Evolutionary conservation across 352 stramenopile species (phyloP).

Genomic region (Phytopythium delawarense): DNA sequence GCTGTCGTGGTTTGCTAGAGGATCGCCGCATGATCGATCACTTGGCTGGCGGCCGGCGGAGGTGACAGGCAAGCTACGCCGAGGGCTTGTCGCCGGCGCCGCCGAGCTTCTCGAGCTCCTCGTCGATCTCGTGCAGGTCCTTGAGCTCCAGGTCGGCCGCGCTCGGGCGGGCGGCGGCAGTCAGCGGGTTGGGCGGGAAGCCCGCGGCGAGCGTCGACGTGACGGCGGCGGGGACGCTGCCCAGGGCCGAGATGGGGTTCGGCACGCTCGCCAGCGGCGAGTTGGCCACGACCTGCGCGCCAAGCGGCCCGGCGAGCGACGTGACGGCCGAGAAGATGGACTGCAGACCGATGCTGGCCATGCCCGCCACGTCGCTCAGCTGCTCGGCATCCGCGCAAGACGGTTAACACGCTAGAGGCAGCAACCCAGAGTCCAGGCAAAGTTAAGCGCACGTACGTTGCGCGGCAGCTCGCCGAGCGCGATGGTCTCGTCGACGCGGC

Average conservation of each 20-base stretch:
- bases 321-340: conserved; percentile 71
- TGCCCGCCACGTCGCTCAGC: conserved; percentile 67
- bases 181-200: conserved; percentile 39
- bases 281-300: conserved; percentile 59
- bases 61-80: background rate
- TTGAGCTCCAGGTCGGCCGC: conserved; percentile 39
- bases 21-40: background rate
- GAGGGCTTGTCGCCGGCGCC: conserved; percentile 22
- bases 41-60: background rate
- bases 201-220: conserved; percentile 37
- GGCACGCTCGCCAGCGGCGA: conserved; percentile 63
- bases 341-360: conserved; percentile 77
- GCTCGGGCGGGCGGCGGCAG: background rate
- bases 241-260: conserved; percentile 71
- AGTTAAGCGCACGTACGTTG: conserved; percentile 44
- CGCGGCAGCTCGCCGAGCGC: conserved; percentile 72
- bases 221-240: conserved; percentile 43
- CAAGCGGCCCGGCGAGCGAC: conserved; percentile 71
- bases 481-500: conserved; percentile 79
- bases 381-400: conserved; percentile 12
- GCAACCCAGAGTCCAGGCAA: background rate
- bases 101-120: conserved; percentile 67
- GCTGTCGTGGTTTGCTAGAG: background rate
- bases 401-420: background rate
- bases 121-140: conserved; percentile 62